These are phyloP conservation scores for Debaryomyces maramus DNA, from an alignment of 805 yeast genomes.

Conservation along the genomic window DNA sequence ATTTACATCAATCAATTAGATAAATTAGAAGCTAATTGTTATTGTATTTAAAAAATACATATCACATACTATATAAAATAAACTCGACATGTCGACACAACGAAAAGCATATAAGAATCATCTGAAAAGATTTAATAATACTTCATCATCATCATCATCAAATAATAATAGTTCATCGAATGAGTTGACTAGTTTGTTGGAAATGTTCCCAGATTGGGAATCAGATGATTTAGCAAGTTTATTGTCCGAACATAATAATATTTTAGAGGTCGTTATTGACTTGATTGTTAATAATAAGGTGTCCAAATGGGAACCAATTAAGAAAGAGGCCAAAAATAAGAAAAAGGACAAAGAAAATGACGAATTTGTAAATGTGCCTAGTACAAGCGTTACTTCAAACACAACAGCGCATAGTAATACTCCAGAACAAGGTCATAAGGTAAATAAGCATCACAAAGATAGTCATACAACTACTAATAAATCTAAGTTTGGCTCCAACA, in stretches of 20 bases:
- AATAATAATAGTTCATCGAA: constrained; percentile 18
- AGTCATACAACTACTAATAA: constrained; percentile 8
- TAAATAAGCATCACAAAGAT: constrained; percentile 9
- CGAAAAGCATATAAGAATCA: constrained; percentile 48
- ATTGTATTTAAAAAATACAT: constrained; percentile 7
- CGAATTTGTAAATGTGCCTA: constrained; percentile 10
- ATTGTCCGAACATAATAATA: constrained; percentile 69
- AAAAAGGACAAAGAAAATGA: constrained; percentile 34
- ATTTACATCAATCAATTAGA: constrained; percentile 7
- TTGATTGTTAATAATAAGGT: constrained; percentile 89
- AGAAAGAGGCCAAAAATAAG: constrained; percentile 58
- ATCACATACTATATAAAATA: constrained; percentile 6
- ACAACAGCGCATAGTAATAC: constrained; percentile 16
- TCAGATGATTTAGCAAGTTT: constrained; percentile 76
- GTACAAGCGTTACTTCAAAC: constrained; percentile 3
- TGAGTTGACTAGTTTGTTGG: constrained; percentile 61
- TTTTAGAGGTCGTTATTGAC: constrained; percentile 77
- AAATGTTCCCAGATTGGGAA: constrained; percentile 95
- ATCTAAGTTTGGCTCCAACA: constrained; percentile 12
- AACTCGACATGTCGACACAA: constrained; percentile 22
- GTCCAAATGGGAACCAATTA: constrained; percentile 91
- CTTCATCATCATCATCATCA: constrained; percentile 9
- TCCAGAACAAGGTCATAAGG: constrained; percentile 12
- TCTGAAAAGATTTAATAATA: constrained; percentile 42
- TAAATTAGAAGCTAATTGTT: constrained; percentile 1